Evolutionary conservation across 208 protist genomes (phyloP).

Genomic region (Balamuthia mandrillaris): DNA sequence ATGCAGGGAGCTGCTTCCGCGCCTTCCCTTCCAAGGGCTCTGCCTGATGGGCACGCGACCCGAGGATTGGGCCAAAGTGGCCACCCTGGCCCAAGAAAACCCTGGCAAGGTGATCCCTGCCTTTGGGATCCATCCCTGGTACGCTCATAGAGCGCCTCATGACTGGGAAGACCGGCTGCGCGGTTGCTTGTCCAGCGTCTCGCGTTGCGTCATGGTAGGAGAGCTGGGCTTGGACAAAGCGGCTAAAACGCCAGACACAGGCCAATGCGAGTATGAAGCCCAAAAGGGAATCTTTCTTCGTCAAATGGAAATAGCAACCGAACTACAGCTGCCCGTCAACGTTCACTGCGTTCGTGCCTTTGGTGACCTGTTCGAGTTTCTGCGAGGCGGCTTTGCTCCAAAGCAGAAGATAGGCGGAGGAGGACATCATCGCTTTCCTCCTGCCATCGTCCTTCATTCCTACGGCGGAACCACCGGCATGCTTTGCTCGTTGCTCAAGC

Average conservation of each 20-base stretch:
- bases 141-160: conserved; percentile 22
- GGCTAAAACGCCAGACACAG: conserved; percentile 1
- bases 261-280: neutral
- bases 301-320: neutral
- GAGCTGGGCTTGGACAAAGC: conserved; percentile 37
- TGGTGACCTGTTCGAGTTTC: neutral
- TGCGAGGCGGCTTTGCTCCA: neutral
- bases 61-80: neutral
- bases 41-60: neutral
- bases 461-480: neutral
- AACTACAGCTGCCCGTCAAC: conserved; percentile 6
- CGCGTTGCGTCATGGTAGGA: neutral
- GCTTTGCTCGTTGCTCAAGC: neutral
- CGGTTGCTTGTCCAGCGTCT: neutral
- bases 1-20: too few relatives aligned
- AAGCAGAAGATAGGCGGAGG: neutral
- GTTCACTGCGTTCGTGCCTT: conserved; percentile 35
- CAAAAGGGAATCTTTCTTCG: neutral
- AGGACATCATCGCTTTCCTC: neutral
- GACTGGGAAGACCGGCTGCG: too few relatives aligned
- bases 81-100: neutral
- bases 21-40: neutral
- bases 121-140: conserved; percentile 23
- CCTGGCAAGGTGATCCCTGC: neutral
- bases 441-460: conserved; percentile 22